phyloP scores from a whole-genome alignment of 208 protist genomes.

The Trypanosoma caninum region DNA sequence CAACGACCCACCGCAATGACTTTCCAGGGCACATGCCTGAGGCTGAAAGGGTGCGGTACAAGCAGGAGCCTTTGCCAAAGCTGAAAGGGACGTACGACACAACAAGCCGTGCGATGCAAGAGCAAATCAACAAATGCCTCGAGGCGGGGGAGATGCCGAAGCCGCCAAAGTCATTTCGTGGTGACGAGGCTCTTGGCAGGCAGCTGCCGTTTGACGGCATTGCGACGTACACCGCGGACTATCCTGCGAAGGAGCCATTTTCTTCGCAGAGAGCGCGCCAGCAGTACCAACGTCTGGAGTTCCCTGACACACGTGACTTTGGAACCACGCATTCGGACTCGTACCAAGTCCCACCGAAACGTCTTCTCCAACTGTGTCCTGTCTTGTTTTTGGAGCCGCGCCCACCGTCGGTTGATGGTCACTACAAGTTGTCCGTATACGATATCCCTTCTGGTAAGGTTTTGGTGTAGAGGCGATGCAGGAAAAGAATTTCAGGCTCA shows the following conservation, averaged over 20 bases:
- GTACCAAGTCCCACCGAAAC: conserved; percentile 56
- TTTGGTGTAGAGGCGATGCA: conserved; percentile 22
- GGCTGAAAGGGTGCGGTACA: conserved; percentile 54
- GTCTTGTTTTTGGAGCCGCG: conserved; percentile 61
- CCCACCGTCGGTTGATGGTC: conserved; percentile 73
- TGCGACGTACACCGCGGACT: conserved; percentile 86
- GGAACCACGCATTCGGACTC: conserved; percentile 53
- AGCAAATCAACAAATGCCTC: conserved; percentile 61
- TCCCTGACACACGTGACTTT: conserved; percentile 87
- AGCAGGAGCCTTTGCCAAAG: conserved; percentile 74
- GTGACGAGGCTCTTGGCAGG: conserved; percentile 49
- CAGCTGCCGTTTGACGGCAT: conserved; percentile 78
- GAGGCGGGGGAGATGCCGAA: conserved; percentile 42
- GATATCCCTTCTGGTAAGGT: conserved; percentile 76
- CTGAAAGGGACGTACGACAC: conserved; percentile 78
- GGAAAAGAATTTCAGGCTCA: neutral
- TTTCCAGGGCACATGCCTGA: conserved; percentile 86
- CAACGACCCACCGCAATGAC: conserved; percentile 85
- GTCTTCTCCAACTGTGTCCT: conserved; percentile 68
- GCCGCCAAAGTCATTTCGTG: conserved; percentile 77
- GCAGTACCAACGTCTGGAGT: conserved; percentile 9
- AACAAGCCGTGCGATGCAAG: conserved; percentile 80
- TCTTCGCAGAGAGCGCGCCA: conserved; percentile 24
- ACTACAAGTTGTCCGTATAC: conserved; percentile 87
- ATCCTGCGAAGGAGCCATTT: conserved; percentile 79